Evolutionary conservation across 129 eudicot genomes (phyloP).

Genomic region (Gnaphalium uliginosum): DNA sequence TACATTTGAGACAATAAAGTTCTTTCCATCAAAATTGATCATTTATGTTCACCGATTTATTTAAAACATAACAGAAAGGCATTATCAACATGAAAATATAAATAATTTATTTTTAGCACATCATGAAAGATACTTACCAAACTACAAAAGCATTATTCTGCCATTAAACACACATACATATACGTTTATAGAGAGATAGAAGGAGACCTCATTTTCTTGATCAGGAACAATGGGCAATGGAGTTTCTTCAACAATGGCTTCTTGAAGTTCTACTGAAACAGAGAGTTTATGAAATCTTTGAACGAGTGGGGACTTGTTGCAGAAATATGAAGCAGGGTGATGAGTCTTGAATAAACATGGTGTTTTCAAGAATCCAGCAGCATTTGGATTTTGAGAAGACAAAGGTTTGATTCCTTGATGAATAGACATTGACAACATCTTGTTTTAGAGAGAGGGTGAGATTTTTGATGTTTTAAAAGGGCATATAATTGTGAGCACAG

Average conservation of each 20-base stretch:
- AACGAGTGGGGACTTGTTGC: slow-evolving; percentile 30
- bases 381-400: slow-evolving; percentile 39
- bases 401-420: slow-evolving; percentile 54
- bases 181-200: neutral
- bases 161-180: neutral
- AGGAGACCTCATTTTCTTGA: neutral
- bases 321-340: slow-evolving; percentile 23
- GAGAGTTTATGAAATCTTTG: slow-evolving; percentile 36
- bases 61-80: neutral
- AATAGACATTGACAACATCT: slow-evolving; percentile 60
- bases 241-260: slow-evolving; percentile 2
- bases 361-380: slow-evolving; percentile 34
- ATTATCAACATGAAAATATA: neutral
- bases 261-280: slow-evolving; percentile 2
- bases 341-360: slow-evolving; percentile 36
- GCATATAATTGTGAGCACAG: slow-evolving; percentile 1
- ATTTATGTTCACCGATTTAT: neutral
- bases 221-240: neutral
- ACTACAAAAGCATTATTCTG: neutral
- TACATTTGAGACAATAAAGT: neutral
- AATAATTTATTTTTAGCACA: neutral
- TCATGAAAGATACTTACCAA: neutral
- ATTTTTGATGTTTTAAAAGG: slow-evolving; percentile 14
- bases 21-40: neutral
- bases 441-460: slow-evolving; percentile 9